Conservation (phyloP, 257 asterid genomes). For the Solanum ahanhuiri region DNA sequence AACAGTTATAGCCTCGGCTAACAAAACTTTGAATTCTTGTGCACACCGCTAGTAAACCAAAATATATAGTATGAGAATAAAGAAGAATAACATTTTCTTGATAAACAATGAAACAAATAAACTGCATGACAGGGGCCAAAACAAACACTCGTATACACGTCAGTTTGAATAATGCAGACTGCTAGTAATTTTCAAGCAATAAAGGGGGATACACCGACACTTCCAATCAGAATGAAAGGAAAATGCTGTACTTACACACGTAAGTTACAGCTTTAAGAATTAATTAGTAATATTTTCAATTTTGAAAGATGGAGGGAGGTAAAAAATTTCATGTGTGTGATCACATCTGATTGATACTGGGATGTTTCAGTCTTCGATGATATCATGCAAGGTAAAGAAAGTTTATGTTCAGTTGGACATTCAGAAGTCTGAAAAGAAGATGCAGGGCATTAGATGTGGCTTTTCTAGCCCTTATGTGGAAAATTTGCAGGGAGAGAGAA, state of each 20-base stretch:
- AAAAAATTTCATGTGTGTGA: neutral
- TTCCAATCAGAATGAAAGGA: neutral
- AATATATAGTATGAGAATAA: neutral
- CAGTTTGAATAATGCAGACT: neutral
- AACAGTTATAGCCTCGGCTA: slow-evolving; percentile 46
- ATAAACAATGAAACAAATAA: neutral
- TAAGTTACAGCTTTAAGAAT: neutral
- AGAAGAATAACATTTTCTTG: neutral
- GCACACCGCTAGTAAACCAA: slow-evolving; percentile 42
- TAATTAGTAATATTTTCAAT: neutral
- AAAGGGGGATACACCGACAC: neutral
- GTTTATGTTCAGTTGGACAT: neutral
- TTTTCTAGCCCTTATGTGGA: neutral
- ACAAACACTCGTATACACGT: neutral
- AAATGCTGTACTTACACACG: neutral
- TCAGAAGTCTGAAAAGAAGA: neutral
- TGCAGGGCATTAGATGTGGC: neutral
- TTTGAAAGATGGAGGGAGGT: neutral
- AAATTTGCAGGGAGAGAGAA: neutral
- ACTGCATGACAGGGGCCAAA: neutral
- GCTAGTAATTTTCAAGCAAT: neutral
- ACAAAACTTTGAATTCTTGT: slow-evolving; percentile 50
- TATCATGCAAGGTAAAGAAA: neutral
- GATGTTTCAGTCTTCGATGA: neutral
- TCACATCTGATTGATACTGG: neutral